phyloP scores from a whole-genome alignment of 139 green algal species.

The Prasinococcaceae sp. region DNA sequence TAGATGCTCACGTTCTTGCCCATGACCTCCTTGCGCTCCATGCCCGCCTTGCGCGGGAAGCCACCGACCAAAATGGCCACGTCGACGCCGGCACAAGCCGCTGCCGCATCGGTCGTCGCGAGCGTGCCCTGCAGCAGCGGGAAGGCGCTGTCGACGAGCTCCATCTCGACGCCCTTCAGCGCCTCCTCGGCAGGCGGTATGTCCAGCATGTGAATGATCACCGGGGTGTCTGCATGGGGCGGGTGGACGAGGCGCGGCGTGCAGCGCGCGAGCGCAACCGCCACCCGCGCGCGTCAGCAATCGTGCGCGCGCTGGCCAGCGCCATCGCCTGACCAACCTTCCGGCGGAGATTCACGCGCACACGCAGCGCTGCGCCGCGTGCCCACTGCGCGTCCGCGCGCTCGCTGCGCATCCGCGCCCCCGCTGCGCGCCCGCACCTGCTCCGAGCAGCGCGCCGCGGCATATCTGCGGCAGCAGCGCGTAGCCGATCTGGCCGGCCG shows the following conservation, averaged over 20 bases:
- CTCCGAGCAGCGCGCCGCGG: conserved; percentile 61
- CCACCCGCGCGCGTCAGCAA: no score
- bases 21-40: conserved; percentile 93
- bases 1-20: conserved; percentile 84
- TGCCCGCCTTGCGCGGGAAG: conserved; percentile 67
- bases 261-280: no score
- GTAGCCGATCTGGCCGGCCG: conserved; percentile 84
- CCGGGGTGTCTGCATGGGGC: conserved; percentile 59
- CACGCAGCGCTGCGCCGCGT: no score
- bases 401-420: no score
- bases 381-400: no score
- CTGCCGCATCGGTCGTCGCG: conserved; percentile 52
- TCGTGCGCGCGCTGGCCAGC: no score
- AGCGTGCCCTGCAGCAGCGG: conserved; percentile 77
- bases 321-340: no score
- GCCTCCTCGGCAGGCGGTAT: conserved; percentile 61
- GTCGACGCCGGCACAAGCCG: conserved; percentile 71
- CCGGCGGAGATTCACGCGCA: no score
- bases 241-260: no score
- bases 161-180: conserved; percentile 80
- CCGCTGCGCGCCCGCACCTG: no score
- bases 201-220: conserved; percentile 90
- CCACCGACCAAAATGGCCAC: conserved; percentile 84
- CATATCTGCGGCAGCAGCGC: conserved; percentile 68
- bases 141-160: conserved; percentile 81